phyloP scores from a whole-genome alignment of 75 land plant genomes.

The Pseudotsuga menziesii region DNA sequence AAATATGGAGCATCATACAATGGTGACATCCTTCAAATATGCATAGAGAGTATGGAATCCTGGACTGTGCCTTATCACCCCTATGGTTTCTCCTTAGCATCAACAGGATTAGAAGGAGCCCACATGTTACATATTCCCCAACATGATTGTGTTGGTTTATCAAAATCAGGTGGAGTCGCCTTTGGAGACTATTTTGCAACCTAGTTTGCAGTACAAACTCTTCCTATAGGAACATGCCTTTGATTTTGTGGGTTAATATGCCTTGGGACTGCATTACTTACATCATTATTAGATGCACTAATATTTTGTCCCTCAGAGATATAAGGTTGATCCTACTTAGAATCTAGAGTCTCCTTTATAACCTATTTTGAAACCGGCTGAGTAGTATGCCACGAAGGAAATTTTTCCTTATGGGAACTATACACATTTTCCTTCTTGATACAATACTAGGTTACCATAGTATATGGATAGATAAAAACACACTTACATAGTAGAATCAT shows the following conservation, averaged over 20 bases:
- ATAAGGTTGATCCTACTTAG: too few relatives aligned
- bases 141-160: background rate
- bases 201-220: background rate
- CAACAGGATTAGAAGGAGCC: background rate
- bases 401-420: too few relatives aligned
- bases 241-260: background rate
- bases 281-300: too few relatives aligned
- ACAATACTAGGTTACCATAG: too few relatives aligned
- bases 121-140: slow-evolving; percentile 9
- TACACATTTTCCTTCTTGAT: too few relatives aligned
- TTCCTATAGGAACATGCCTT: slow-evolving; percentile 1
- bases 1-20: too few relatives aligned
- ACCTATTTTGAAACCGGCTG: too few relatives aligned
- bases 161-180: background rate
- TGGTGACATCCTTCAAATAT: background rate
- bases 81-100: background rate
- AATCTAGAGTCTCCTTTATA: too few relatives aligned
- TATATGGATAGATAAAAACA: too few relatives aligned
- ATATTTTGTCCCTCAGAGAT: too few relatives aligned
- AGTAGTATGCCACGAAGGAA: too few relatives aligned
- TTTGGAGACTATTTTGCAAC: background rate
- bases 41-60: background rate
- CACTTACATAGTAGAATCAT: too few relatives aligned
- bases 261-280: background rate
- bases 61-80: background rate